Base-by-base conservation (phyloP, 75 land plant genomes). In the Gnetum montanum region DNA sequence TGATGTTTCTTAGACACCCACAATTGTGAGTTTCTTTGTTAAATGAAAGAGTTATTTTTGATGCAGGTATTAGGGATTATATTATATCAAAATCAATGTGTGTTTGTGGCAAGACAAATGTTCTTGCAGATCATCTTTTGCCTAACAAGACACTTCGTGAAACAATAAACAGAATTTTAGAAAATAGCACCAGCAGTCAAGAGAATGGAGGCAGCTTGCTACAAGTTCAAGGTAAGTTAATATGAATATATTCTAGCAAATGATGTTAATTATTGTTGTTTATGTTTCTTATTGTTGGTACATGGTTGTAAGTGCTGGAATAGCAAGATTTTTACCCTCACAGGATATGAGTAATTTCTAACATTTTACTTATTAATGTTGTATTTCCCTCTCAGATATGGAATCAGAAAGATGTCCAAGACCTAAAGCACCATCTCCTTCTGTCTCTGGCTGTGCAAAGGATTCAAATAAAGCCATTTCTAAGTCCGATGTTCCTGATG, bases 121-220 rank as follows among this genome's bases (percentile, higher is more conserved):
- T 90, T 43, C 78, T 82, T 38, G 96, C 96, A 29, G 96, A 90
- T 72, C 82, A 86, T 57, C 78, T 90, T 33, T 50, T 90, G 24
- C 96, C 96, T 23, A 90, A 90, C 46, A 86, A 72, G 58, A 77
- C 87, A 13, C 64, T 86, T 20, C 73, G 96, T 34, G 84, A 79
- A 48, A 75, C 86, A 13, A 86, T 86, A 33, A 73, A 60, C 37
- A 74, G 91, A 26, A 64, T 83, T 12, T 54, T 90, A 52, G 91
- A 90, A 62, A 63, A 78, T 33, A 74, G 67, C 23, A 83, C 82
- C 18, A 90, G 90, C 49, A 90, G 96, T 73, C 78, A 76, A 35
- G 95, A 85, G 28, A 82, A 89, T 76, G 78, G 59, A 67, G 95
- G 90, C 13, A 85, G 90, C 58, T 24, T 62, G 22, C 49, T 68